phyloP scores from a whole-genome alignment of 2,329 filamentous ascomycete genomes.

The Colletotrichum sp. region DNA sequence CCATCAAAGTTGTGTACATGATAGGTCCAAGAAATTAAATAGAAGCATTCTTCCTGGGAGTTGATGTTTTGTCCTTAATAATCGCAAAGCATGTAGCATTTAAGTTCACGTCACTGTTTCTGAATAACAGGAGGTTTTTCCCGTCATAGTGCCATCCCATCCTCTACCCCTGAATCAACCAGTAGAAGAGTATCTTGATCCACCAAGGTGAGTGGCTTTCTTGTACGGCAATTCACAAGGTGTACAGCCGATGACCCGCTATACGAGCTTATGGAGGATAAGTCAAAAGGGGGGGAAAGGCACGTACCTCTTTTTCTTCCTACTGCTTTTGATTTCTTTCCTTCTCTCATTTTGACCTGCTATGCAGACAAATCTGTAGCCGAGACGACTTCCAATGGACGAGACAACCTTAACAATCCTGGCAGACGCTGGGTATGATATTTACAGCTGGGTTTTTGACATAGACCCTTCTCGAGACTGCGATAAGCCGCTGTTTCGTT shows the following conservation, averaged over 20 bases:
- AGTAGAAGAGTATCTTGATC: neutral
- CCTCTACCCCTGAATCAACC: neutral
- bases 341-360: neutral
- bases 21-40: neutral
- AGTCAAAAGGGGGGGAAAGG: neutral
- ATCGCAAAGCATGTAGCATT: fast-evolving
- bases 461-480: neutral
- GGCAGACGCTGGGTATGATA: neutral
- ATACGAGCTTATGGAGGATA: too few relatives aligned
- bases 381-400: neutral
- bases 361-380: neutral
- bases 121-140: neutral
- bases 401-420: neutral
- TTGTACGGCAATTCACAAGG: neutral
- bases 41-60: neutral
- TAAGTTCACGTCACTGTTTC: too few relatives aligned
- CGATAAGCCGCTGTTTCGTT: neutral
- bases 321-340: neutral
- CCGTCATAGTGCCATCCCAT: neutral
- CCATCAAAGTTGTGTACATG: neutral
- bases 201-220: neutral
- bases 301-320: too few relatives aligned
- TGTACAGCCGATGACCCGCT: too few relatives aligned
- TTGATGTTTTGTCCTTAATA: neutral
- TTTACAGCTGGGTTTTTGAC: neutral